Conservation (phyloP, 345 rosid genomes). For the Angophora floribunda region DNA sequence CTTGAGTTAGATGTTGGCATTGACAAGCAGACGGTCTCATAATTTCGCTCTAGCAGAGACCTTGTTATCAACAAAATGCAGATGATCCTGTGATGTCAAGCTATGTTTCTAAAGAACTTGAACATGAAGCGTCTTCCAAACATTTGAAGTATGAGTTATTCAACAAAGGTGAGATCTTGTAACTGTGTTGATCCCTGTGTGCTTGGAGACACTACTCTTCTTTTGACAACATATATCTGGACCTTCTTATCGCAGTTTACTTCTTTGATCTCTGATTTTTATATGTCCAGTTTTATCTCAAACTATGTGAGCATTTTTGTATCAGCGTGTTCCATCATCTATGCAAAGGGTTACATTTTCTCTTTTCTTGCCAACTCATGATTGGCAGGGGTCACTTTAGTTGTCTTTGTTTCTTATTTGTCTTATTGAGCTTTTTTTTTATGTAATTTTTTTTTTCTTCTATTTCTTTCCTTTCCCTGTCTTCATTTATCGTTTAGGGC, state of each 20-base stretch:
- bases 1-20: background rate
- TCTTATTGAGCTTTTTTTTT: background rate
- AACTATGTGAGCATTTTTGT: background rate
- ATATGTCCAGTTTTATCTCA: background rate
- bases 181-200: background rate
- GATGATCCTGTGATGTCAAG: background rate
- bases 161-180: too few species aligned
- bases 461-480: too few species aligned
- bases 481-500: background rate
- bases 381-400: background rate
- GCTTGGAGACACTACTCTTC: background rate
- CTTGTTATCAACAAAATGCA: background rate
- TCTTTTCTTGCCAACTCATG: background rate
- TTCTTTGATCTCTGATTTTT: background rate
- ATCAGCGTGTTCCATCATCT: background rate
- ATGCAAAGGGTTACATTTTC: background rate
- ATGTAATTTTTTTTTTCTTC: too few species aligned
- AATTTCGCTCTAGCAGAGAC: background rate
- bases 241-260: background rate
- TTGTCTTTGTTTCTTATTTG: background rate
- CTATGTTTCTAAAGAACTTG: background rate
- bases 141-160: background rate
- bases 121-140: background rate
- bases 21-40: background rate
- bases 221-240: background rate